Conservation (phyloP, 768 basidiomycete species). For the Favolaschia claudopus region DNA sequence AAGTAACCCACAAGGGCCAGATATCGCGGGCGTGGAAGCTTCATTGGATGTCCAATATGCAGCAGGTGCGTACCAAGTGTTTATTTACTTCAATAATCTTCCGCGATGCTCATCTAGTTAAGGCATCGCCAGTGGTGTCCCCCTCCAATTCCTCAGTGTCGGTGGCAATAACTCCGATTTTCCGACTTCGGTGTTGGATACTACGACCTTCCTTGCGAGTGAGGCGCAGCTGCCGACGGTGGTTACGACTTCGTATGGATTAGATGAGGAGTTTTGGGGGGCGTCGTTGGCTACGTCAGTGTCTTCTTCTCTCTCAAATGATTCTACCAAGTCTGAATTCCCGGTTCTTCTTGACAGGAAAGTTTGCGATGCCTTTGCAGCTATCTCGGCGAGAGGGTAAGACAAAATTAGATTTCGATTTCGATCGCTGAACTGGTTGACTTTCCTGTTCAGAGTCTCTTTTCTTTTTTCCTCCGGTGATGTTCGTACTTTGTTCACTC, state of each 20-base stretch:
- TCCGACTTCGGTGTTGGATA: conserved; percentile 45
- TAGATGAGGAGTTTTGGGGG: no score
- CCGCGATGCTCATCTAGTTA: conserved; percentile 50
- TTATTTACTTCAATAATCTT: conserved; percentile 48
- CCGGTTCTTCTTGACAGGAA: conserved; percentile 55
- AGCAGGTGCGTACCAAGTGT: conserved; percentile 4
- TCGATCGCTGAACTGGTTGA: no score
- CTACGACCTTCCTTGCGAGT: conserved; percentile 47
- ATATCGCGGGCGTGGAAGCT: conserved; percentile 22
- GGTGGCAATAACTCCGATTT: conserved; percentile 43
- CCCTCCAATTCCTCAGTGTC: conserved; percentile 45
- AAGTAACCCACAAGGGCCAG: conserved; percentile 20
- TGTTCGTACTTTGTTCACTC: conserved; percentile 1
- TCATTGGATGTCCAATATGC: conserved; percentile 16
- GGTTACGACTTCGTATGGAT: conserved; percentile 56
- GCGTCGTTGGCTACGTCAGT: conserved; percentile 42
- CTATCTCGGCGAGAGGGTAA: conserved; percentile 38
- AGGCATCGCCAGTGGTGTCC: conserved; percentile 43
- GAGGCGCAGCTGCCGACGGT: conserved; percentile 55
- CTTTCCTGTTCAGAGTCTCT: no score
- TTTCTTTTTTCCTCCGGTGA: conserved; percentile 17
- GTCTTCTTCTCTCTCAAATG: conserved; percentile 52
- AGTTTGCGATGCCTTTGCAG: conserved; percentile 52
- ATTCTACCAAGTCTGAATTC: conserved; percentile 48
- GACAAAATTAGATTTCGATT: conserved; percentile 33